Evolutionary conservation across 306 rosid genomes (phyloP).

Genomic region (Begonia fuchsioides): DNA sequence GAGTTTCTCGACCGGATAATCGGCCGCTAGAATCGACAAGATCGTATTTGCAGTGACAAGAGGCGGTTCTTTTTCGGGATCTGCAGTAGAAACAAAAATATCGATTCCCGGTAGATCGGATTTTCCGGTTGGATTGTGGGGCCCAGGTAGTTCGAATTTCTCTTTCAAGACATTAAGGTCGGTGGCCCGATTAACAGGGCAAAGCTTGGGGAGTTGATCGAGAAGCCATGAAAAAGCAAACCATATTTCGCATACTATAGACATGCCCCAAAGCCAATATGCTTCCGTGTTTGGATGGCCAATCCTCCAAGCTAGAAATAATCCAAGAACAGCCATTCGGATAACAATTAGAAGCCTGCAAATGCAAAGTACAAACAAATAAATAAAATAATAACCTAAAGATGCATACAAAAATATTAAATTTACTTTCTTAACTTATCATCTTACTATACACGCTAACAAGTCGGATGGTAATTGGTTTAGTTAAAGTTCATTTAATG

Average conservation of each 20-base stretch:
- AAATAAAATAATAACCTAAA: no score
- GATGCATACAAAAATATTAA: no score
- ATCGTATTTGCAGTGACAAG: no score
- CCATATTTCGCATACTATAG: no score
- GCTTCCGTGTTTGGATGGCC: conserved; percentile 58
- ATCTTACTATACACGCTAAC: no score
- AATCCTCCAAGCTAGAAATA: conserved; percentile 77
- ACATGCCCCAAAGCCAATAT: conserved; percentile 93
- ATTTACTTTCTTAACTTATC: no score
- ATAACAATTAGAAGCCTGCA: conserved; percentile 59
- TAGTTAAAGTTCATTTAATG: no score
- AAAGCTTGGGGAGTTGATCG: conserved; percentile 79
- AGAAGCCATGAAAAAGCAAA: conserved; percentile 98
- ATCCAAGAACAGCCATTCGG: conserved; percentile 54
- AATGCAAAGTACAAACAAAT: conserved; percentile 2
- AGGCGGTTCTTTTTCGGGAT: conserved; percentile 97
- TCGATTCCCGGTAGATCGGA: conserved; percentile 95
- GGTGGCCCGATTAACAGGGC: conserved; percentile 71
- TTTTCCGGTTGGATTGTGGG: conserved; percentile 70
- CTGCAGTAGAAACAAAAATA: conserved; percentile 88
- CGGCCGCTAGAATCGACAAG: conserved; percentile 83
- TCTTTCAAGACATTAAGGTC: conserved; percentile 85
- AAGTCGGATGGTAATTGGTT: no score
- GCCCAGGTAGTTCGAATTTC: conserved; percentile 61
- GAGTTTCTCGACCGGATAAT: conserved; percentile 90